Percentiles rank a stretch among this genome's conserved stretches.
These are phyloP conservation scores for Trametes meyenii DNA, from an alignment of 768 basidiomycete genomes.

Conservation along the genomic window DNA sequence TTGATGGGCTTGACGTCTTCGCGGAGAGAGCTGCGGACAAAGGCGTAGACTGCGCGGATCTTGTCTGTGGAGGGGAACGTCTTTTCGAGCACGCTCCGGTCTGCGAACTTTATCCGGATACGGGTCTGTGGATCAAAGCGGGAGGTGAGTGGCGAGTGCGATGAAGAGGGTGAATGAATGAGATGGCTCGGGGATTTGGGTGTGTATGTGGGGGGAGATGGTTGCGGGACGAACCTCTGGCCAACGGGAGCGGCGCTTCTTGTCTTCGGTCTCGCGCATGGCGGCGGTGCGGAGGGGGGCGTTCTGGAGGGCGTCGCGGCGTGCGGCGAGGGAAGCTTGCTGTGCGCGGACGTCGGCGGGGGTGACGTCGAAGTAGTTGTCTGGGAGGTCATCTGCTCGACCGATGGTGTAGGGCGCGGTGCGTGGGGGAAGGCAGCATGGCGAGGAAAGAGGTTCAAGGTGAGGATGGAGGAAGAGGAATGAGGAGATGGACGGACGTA, in stretches of 20 bases:
- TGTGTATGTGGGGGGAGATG: not conserved
- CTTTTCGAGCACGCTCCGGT: conserved; percentile 81
- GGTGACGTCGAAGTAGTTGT: conserved; percentile 76
- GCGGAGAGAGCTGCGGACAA: conserved; percentile 69
- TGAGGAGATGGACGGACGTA: conserved; percentile 16
- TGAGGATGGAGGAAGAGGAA: not conserved
- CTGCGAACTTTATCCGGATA: conserved; percentile 80
- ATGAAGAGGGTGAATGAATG: not conserved
- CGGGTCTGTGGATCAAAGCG: conserved; percentile 56
- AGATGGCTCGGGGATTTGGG: not conserved
- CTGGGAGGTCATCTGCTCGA: conserved; percentile 55
- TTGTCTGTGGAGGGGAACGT: conserved; percentile 77
- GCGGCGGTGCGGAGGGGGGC: conserved; percentile 72
- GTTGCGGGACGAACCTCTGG: conserved; percentile 66
- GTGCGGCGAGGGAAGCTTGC: conserved; percentile 62
- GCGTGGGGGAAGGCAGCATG: not conserved
- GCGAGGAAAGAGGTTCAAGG: not conserved
- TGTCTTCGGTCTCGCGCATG: conserved; percentile 61
- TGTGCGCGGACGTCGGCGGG: conserved; percentile 69
- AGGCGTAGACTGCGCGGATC: conserved; percentile 83
- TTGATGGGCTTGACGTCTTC: conserved; percentile 80
- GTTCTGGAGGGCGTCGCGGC: conserved; percentile 63
- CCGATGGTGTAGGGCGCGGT: not conserved
- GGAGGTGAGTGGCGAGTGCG: not conserved
- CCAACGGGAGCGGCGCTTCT: conserved; percentile 66